Evolutionary conservation across 352 stramenopile genomes (phyloP), one percentile per base, ranked within the genome.

Genomic region (Phytophthora constricta): DNA sequence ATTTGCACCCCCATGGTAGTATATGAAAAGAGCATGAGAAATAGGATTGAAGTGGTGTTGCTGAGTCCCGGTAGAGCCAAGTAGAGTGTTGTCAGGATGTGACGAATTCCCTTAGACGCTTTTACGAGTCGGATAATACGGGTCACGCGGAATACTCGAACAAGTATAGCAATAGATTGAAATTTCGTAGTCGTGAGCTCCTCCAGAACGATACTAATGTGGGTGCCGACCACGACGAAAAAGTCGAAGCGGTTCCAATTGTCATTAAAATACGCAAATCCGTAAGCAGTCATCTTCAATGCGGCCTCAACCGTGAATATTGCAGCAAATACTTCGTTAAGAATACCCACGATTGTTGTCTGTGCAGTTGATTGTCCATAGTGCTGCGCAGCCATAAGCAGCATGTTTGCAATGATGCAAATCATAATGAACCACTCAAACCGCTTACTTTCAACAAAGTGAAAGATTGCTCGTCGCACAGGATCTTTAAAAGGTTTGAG

Each of bases 21-120:
- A 62, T 96, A 98, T 59, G 98, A 97, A 71, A 98, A 98, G 20
- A 97, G 77, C 63, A 98, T 79, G 9, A 98, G 72, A 13, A 97
- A 84, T 5, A 98, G 53, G 19, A 98, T 88, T 2, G 80, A 90
- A 17, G 83, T 88, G 58, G 98, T 90, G 75, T 98, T 98, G 49
- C 77, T 90, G 20, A 97, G 82, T 1, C 82, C 87, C 8, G 93
- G 93, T 1, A 98, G 74, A 26, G 88, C 78, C 7, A 93, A 86
- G 46, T 98, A 85, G 11, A 98, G 81, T n/a, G 93, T 98, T n/a
- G 90, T 80, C 54, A 98, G 74, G 45, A 97, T 92, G 45, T 95
- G 89, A 0, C 79, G 74, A 46, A 98, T 86, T 19, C 80, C 84
- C 63, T 97, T 90, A 4, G 93, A 93, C 27, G 88, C 75, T 17